Percentiles rank a stretch among this genome's conserved stretches.
Evolutionary conservation across 352 stramenopile species (phyloP).

Genomic region (Phytophthora sansomeana): DNA sequence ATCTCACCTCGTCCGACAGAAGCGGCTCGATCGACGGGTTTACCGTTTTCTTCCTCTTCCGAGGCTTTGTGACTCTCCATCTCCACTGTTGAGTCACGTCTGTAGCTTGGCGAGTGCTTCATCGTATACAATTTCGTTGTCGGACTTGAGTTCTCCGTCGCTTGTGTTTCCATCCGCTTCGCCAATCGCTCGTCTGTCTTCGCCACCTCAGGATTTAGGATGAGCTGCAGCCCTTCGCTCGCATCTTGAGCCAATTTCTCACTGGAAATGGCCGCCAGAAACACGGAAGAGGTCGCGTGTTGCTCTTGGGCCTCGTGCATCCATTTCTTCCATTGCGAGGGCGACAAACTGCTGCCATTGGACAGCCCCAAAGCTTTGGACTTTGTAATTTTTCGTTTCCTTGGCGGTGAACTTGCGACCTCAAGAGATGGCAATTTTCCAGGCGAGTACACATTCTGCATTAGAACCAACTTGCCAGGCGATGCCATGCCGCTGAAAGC

Average conservation of each 20-base stretch:
- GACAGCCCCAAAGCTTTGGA: slow-evolving; percentile 13
- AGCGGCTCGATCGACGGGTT: slow-evolving; percentile 29
- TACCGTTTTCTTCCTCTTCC: slow-evolving; percentile 8
- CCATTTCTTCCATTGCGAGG: slow-evolving; percentile 27
- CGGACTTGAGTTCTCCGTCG: neutral
- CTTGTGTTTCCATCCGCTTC: slow-evolving; percentile 2
- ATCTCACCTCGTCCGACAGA: slow-evolving; percentile 31
- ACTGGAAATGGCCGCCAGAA: slow-evolving; percentile 17
- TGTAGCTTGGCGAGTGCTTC: neutral
- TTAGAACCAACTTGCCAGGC: slow-evolving; percentile 19
- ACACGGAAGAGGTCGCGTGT: slow-evolving; percentile 17
- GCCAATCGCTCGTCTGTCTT: slow-evolving; percentile 6
- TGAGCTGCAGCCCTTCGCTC: slow-evolving; percentile 16
- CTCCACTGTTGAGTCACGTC: slow-evolving; percentile 17
- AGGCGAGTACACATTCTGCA: slow-evolving; percentile 17
- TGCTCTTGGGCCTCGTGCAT: slow-evolving; percentile 32
- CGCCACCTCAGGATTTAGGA: slow-evolving; percentile 16
- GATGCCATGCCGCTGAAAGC: slow-evolving; percentile 13
- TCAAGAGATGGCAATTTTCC: slow-evolving; percentile 2
- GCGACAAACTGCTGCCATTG: slow-evolving; percentile 10
- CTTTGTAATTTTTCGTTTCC: slow-evolving; percentile 2
- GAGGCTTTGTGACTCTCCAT: slow-evolving; percentile 1
- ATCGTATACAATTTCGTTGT: neutral
- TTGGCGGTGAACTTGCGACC: neutral
- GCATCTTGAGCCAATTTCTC: slow-evolving; percentile 10